Percentiles rank a stretch among this genome's conserved stretches.
These are phyloP conservation scores for Abortiporus biennis DNA, from an alignment of 1,284 basidiomycete genomes.

Conservation along the genomic window DNA sequence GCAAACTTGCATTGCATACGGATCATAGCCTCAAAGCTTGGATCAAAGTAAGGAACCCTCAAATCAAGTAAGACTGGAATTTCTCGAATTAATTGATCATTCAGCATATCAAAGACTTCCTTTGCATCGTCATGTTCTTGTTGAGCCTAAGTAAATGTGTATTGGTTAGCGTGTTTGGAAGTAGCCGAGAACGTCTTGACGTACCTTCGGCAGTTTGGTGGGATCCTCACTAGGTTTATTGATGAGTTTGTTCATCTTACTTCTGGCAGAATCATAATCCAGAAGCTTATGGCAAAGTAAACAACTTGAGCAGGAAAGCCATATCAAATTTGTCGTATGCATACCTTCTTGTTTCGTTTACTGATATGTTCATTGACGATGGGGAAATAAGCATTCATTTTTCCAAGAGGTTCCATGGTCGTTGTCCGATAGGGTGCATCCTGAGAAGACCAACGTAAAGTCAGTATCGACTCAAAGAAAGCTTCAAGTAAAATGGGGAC, in stretches of 20 bases:
- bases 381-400: conserved; percentile 95
- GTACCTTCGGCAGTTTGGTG: conserved; percentile 80
- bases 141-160: conserved; percentile 59
- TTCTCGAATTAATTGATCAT: conserved; percentile 88
- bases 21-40: conserved; percentile 98
- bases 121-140: conserved; percentile 93
- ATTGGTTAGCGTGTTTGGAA: conserved; percentile 2
- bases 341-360: conserved; percentile 95
- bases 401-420: conserved; percentile 92
- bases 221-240: conserved; percentile 95
- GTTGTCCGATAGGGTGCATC: conserved; percentile 93
- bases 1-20: conserved; percentile 96
- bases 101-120: conserved; percentile 90
- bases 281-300: conserved; percentile 55
- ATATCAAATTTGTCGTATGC: conserved; percentile 9
- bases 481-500: conserved; percentile 21
- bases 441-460: conserved; percentile 32
- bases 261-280: conserved; percentile 93
- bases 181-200: conserved; percentile 14
- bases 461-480: background rate
- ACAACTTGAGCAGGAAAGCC: background rate
- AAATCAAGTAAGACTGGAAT: conserved; percentile 92
- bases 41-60: conserved; percentile 96
- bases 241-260: conserved; percentile 82
- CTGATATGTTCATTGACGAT: conserved; percentile 90